Conservation (phyloP, 1,284 basidiomycete species). For the Ceratobasidium sp. region DNA sequence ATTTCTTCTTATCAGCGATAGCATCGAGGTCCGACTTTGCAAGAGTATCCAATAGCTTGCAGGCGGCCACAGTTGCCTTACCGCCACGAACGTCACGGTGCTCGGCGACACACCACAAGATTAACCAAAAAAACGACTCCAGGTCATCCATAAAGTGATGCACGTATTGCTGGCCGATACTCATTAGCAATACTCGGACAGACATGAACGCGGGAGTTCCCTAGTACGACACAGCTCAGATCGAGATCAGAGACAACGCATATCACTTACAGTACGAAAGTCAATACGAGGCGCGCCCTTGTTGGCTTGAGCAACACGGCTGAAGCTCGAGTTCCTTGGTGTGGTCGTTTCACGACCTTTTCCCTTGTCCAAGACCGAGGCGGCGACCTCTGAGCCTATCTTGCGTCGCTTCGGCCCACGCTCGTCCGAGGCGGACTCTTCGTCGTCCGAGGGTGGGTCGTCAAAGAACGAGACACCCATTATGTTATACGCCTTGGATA, state of each 20-base stretch:
- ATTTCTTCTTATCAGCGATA: no score
- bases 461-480: no score
- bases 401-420: not conserved
- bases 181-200: not conserved
- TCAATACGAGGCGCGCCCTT: not conserved
- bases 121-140: constrained; percentile 33
- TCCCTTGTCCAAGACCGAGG: not conserved
- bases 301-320: not conserved
- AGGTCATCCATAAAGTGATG: constrained; percentile 28
- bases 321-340: not conserved
- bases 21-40: no score
- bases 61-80: not conserved
- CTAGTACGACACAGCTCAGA: not conserved
- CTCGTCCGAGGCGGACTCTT: no score
- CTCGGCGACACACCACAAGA: constrained; percentile 13
- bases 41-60: not conserved
- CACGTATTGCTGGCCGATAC: not conserved
- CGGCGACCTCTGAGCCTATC: not conserved
- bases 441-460: no score
- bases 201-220: constrained; percentile 30
- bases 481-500: not conserved
- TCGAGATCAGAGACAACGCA: not conserved
- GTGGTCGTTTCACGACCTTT: not conserved
- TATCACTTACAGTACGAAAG: constrained; percentile 28
- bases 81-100: constrained; percentile 4